Base-by-base conservation (phyloP, 2,329 filamentous ascomycete species). In the Amylocarpus encephaloides region DNA sequence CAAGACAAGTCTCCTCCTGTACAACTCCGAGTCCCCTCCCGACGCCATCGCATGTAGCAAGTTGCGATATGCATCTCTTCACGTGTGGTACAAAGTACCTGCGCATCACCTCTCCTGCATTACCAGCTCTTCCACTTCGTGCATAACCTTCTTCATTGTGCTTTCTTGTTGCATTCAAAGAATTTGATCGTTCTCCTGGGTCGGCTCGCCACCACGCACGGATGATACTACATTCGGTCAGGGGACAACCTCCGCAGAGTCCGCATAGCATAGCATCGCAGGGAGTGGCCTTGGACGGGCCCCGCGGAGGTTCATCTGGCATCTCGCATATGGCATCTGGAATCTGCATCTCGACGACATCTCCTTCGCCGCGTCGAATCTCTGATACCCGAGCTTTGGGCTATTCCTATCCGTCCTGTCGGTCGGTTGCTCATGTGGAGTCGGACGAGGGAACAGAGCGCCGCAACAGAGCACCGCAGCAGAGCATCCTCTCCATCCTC, bases 301-400 rank as follows among this genome's bases (percentile, higher is more conserved):
- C 43, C 16, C 33, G 11, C 16, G 29, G 36, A 35, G 9, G 22
- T 10, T 13, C 33, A 19, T 45, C 41, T 43, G 18, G 46, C 19
- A 38, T 30, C 43, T 46, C 22, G 22, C 34, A 26, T 46, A 19
- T 43, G 16, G 35, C 15, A 32, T 29, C 46, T 48, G 46, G 43
- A 26, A 46, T 46, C 43, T 47, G 45, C 22, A 47, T 39, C 45
- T 32, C 45, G 19, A 41, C 45, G 34, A 47, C 35, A 41, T 40
- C 35, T 39, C 10, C 22, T 11, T 16, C 18, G 18, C 16, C 36
- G 32, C 9, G 32, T 9, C n/a, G 9, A 9, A 10, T 36, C 34
- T 36, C 15, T 36, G 34, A 16, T 16, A 16, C 12, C 12, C 34
- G 34, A 16, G 12, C 12, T 13, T 13, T 13, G 15, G 4, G 11